Evolutionary conservation across 495 filamentous ascomycete genomes (phyloP), one percentile per base, ranked within the genome.

Genomic region (Parathielavia hyrcaniae): DNA sequence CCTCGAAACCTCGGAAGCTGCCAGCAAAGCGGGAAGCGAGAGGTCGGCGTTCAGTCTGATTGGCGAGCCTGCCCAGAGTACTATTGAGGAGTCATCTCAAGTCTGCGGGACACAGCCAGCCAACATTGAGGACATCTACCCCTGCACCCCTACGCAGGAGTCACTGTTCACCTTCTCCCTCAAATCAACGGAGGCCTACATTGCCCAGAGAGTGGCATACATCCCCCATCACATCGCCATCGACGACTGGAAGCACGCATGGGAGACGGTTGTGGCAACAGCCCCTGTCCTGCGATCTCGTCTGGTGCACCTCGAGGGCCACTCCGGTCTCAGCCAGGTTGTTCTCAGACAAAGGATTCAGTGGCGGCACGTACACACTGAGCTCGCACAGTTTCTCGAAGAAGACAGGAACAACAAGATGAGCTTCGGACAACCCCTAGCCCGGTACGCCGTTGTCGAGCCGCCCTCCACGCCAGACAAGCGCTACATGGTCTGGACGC

Each of bases 121-220:
- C 1, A 68, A 61, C 0, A 68, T 84, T 34, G 68, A 76, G 32
- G 82, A 88, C 68, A 69, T 82, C 0, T 87, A 85, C 61, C 83
- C 84, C 9, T 86, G 83, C 70, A 85, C 80, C 4, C 73, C 85
- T 8, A 71, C 86, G 0, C 86, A 89, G 64, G 84, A 85, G 60
- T 82, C 83, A 0, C 67, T 87, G 12, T 68, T 87, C n/a, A 57
- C 70, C n/a, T 53, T 72, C 11, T 66, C 67, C 0, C 70, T 75
- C 43, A 79, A 79, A 54, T 74, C 79, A 11, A 56, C 65, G 12
- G 80, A 81, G 19, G 70, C 78, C 0, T 85, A 84, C 57, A 69
- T 83, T 17, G 80, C 79, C 9, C 75, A 78, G 40, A 69, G 74
- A 17, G 62, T 77, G 0, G 81, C 78, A 58, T 62, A 62, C 11